Conservation (phyloP, 495 filamentous ascomycete genomes). For the Penicillium coprophilum region DNA sequence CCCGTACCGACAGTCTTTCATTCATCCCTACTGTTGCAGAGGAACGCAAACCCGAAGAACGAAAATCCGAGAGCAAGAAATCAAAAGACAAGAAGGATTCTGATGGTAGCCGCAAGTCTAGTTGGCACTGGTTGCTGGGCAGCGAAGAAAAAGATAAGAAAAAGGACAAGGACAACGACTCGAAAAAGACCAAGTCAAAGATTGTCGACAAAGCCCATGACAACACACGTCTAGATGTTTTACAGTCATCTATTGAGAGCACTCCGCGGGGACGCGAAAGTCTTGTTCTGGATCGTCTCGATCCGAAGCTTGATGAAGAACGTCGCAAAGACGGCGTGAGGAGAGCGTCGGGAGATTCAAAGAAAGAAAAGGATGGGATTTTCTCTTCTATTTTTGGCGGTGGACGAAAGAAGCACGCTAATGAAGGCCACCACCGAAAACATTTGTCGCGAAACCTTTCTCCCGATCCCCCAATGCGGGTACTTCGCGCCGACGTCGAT, state of each 20-base stretch:
- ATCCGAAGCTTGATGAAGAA: slow-evolving; percentile 75
- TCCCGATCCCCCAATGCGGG: slow-evolving; percentile 71
- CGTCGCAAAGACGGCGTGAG: slow-evolving; percentile 76
- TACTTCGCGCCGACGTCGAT: slow-evolving; percentile 80
- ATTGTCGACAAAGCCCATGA: slow-evolving; percentile 59
- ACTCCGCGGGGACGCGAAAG: slow-evolving; percentile 74
- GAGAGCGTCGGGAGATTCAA: slow-evolving; percentile 68
- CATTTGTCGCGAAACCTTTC: slow-evolving; percentile 72
- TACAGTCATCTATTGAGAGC: slow-evolving; percentile 76
- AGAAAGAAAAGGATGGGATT: slow-evolving; percentile 86
- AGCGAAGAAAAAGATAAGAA: slow-evolving; percentile 72
- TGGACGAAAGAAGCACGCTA: slow-evolving; percentile 70
- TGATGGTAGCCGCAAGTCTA: slow-evolving; percentile 69
- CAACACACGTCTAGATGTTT: slow-evolving; percentile 73
- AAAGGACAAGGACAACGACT: slow-evolving; percentile 59
- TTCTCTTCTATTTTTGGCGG: slow-evolving; percentile 91
- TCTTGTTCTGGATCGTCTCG: slow-evolving; percentile 74
- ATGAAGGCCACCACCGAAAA: slow-evolving; percentile 67
- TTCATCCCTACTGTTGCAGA: slow-evolving; percentile 78
- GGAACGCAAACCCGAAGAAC: slow-evolving; percentile 63
- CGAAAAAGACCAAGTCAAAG: slow-evolving; percentile 62
- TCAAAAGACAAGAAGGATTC: slow-evolving; percentile 62
- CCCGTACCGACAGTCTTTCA: slow-evolving; percentile 73
- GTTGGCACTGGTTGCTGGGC: slow-evolving; percentile 76
- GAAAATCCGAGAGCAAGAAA: slow-evolving; percentile 62